Evolutionary conservation across 495 filamentous ascomycete species (phyloP).

Genomic region (Durotheca rogersii): DNA sequence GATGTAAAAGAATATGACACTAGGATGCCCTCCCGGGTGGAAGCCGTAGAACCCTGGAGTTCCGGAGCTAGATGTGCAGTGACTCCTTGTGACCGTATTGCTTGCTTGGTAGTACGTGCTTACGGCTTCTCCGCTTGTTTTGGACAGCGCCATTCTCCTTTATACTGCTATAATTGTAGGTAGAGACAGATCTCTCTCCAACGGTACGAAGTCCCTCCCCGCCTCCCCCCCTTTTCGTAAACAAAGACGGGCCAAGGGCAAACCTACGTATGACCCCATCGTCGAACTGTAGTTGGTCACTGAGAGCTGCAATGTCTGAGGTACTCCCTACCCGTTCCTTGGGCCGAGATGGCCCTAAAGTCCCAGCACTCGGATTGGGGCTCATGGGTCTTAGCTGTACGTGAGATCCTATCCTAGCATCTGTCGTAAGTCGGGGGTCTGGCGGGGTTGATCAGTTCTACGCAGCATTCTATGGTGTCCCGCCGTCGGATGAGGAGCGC

Average conservation of each 20-base stretch:
- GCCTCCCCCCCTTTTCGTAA: too few relatives aligned
- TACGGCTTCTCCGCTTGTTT: too few relatives aligned
- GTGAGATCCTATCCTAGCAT: conserved; percentile 27
- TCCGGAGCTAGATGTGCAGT: background rate
- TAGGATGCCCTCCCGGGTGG: background rate
- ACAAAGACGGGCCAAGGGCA: too few relatives aligned
- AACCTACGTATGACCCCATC: too few relatives aligned
- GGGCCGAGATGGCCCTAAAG: conserved; percentile 48
- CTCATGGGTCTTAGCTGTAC: conserved; percentile 45
- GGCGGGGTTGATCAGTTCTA: background rate
- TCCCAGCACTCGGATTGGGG: conserved; percentile 53
- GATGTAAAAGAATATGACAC: background rate
- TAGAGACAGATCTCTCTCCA: too few relatives aligned
- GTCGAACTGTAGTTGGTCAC: background rate
- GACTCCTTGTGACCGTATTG: background rate
- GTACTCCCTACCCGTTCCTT: conserved; percentile 28
- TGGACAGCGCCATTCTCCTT: too few relatives aligned
- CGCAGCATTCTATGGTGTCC: background rate
- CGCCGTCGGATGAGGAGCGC: conserved; percentile 45
- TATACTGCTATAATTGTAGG: too few relatives aligned
- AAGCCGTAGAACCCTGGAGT: background rate
- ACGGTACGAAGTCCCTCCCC: too few relatives aligned
- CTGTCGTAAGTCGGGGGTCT: background rate
- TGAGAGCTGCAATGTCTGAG: conserved; percentile 10
- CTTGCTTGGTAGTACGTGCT: too few relatives aligned